phyloP scores from a whole-genome alignment of 306 rosid species.

The Trifolium fragiferum region DNA sequence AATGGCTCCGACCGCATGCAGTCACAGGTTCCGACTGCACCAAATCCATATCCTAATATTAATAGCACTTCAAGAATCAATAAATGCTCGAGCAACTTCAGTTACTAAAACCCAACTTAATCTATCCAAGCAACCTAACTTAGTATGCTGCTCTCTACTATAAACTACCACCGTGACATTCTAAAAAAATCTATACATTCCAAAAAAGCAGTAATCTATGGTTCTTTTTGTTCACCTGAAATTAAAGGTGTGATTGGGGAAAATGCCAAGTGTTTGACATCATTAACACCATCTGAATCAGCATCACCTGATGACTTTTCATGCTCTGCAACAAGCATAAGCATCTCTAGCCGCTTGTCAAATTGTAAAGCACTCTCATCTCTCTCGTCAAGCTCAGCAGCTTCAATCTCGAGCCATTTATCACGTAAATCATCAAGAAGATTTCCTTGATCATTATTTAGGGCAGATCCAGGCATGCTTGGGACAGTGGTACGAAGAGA shows the following conservation, averaged over 20 bases:
- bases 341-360: slow-evolving; percentile 92
- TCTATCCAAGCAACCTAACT: slow-evolving; percentile 44
- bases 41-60: too few relatives aligned
- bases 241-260: slow-evolving; percentile 31
- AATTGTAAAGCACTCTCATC: slow-evolving; percentile 91
- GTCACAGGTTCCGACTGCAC: too few relatives aligned
- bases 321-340: slow-evolving; percentile 79
- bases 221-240: slow-evolving; percentile 42
- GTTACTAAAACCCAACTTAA: slow-evolving; percentile 58
- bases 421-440: slow-evolving; percentile 94
- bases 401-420: slow-evolving; percentile 98
- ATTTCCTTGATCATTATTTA: slow-evolving; percentile 73
- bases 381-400: slow-evolving; percentile 93
- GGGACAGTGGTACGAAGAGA: slow-evolving; percentile 90
- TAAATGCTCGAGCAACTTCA: slow-evolving; percentile 51
- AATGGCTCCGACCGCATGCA: too few relatives aligned
- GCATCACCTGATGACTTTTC: slow-evolving; percentile 59
- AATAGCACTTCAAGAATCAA: slow-evolving; percentile 35
- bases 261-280: slow-evolving; percentile 30
- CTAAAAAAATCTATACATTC: slow-evolving; percentile 33
- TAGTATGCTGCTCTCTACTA: slow-evolving; percentile 27
- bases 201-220: slow-evolving; percentile 44
- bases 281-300: slow-evolving; percentile 41
- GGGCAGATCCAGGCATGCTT: slow-evolving; percentile 85
- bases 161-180: slow-evolving; percentile 9